Evolutionary conservation across 2,329 filamentous ascomycete genomes (phyloP), one percentile per base, ranked within the genome.

Genomic region (Fusarium sp.): DNA sequence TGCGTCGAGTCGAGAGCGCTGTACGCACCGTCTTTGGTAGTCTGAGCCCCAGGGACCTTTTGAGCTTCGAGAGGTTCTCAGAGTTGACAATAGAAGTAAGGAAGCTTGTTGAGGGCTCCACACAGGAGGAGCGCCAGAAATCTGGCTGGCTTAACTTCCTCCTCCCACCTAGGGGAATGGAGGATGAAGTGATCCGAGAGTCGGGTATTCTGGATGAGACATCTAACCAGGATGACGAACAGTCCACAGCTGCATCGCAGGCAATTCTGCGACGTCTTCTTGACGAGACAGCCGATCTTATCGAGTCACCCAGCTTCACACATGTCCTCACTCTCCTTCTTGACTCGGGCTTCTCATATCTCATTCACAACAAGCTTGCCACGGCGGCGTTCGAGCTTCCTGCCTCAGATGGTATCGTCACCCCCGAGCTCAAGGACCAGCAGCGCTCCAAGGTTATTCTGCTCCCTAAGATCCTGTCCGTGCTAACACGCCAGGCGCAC

Each of bases 231-330:
- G 62, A 79, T 21, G 47, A 44, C 5, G 76, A 79, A 10, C 74
- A 79, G 6, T 75, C 82, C 4, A 74, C 81, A n/a, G 71, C 80
- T 15, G 78, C 83, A 29, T 84, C 86, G n/a, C 78, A 85, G 13
- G 78, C 81, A 9, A 88, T 90, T 2, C 88, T 99, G 57, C 90
- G 95, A 57, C 91, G 92, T 60, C 87, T 99, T 21, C 88, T 99
- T 2, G 95, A 99, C 77, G 96, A 99, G 83, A 98, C 96, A 3
- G 93, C 95, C 38, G 96, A 99, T 77, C 87, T 99, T 24, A 91
- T 98, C 76, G 96, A 99, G 77, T 98, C 96, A 3, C 96, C 96
- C 0, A 88, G 93, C 35, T 98, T 98, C 80, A 88, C 91, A 1
- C 91, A 94, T 75, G 94, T 99, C 35, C 86, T 98, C 43, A 93